phyloP scores from a whole-genome alignment of 192 early-diverging fungal genomes.

The Coemansia sp. region DNA sequence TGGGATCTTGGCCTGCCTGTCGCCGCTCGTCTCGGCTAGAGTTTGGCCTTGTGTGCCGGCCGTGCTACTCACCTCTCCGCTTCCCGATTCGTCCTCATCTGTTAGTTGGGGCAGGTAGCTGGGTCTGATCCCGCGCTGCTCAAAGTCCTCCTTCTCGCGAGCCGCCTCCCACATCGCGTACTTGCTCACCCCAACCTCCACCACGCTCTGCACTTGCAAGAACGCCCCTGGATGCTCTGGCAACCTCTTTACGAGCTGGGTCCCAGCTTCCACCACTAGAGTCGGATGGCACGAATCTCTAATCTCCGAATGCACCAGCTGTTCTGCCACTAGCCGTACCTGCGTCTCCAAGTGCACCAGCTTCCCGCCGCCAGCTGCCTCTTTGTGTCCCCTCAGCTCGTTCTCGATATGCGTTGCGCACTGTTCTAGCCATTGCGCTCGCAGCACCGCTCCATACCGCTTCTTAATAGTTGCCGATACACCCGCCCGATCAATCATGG shows the following conservation, averaged over 20 bases:
- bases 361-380: neutral
- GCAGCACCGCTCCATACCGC: slow-evolving; percentile 23
- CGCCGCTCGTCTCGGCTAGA: neutral
- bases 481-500: slow-evolving; percentile 36
- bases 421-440: slow-evolving; percentile 35
- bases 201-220: slow-evolving; percentile 45
- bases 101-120: slow-evolving; percentile 31
- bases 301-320: slow-evolving; percentile 47
- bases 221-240: slow-evolving; percentile 21
- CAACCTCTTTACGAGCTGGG: slow-evolving; percentile 5
- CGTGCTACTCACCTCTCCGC: slow-evolving; percentile 14
- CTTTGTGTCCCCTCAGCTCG: slow-evolving; percentile 9
- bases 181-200: slow-evolving; percentile 48
- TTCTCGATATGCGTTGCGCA: slow-evolving; percentile 35
- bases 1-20: slow-evolving; percentile 38
- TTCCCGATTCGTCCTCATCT: slow-evolving; percentile 12
- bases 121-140: slow-evolving; percentile 44
- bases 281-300: slow-evolving; percentile 34
- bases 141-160: slow-evolving; percentile 48
- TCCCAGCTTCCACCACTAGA: slow-evolving; percentile 1
- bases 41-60: slow-evolving; percentile 4
- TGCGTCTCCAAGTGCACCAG: slow-evolving; percentile 28
- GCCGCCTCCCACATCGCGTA: slow-evolving; percentile 49
- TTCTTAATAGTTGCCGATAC: slow-evolving; percentile 17
- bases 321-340: slow-evolving; percentile 38